Evolutionary conservation across 108 stramenopile species (phyloP).

Genomic region (Cyclotella distinguenda): DNA sequence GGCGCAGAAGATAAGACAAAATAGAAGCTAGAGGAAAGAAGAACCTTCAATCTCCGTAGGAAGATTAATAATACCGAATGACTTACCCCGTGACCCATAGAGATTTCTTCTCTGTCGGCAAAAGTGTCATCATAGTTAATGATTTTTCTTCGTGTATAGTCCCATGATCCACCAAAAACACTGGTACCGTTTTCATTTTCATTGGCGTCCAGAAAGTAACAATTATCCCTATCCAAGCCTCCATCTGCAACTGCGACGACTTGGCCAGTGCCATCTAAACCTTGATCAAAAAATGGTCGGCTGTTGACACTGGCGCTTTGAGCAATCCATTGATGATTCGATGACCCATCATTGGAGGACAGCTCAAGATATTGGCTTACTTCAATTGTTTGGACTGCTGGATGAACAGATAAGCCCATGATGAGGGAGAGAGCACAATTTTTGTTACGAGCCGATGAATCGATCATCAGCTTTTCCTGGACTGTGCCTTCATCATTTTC

Average conservation of each 20-base stretch:
- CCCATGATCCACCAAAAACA: conserved; percentile 32
- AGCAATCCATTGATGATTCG: conserved; percentile 44
- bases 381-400: conserved; percentile 29
- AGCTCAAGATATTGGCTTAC: conserved; percentile 18
- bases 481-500: conserved; percentile 6
- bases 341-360: conserved; percentile 22
- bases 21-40: too few relatives aligned
- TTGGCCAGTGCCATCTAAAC: conserved; percentile 54
- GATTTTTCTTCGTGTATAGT: conserved; percentile 40
- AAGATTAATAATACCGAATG: too few relatives aligned
- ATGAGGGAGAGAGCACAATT: conserved; percentile 40
- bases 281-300: conserved; percentile 42
- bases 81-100: conserved; percentile 57
- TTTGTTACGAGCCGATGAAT: conserved; percentile 36
- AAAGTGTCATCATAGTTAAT: conserved; percentile 47
- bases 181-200: neutral
- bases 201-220: conserved; percentile 51
- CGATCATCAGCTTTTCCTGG: neutral
- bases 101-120: conserved; percentile 26
- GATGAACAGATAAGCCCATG: conserved; percentile 36
- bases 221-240: conserved; percentile 52
- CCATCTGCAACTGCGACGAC: conserved; percentile 52
- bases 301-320: conserved; percentile 31
- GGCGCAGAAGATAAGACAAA: too few relatives aligned
- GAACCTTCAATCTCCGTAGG: too few relatives aligned